Evolutionary conservation across 2,329 filamentous ascomycete species (phyloP).

Genomic region (Neodidymelliopsis sp.): DNA sequence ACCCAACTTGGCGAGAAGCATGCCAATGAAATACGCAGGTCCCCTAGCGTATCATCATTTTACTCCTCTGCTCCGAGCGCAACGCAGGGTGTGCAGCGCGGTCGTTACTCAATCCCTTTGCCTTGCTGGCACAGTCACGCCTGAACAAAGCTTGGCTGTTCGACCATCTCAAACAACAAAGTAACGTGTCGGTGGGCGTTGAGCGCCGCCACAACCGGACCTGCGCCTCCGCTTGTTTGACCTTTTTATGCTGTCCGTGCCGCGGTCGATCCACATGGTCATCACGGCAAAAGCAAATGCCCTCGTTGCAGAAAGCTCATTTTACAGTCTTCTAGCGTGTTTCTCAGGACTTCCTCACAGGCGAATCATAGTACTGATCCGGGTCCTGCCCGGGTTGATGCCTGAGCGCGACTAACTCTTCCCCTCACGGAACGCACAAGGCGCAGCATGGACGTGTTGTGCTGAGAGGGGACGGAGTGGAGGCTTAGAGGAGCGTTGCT

Average conservation of each 20-base stretch:
- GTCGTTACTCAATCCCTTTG: background rate
- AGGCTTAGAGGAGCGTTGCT: no score
- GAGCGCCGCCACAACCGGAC: conserved; percentile 17
- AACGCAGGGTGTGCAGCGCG: background rate
- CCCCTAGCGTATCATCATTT: conserved; percentile 8
- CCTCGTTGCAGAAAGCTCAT: conserved; percentile 10
- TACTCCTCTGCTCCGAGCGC: conserved; percentile 4
- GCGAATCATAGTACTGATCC: conserved; percentile 18
- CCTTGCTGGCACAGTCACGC: background rate
- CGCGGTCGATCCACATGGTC: background rate
- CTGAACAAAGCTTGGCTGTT: conserved; percentile 15
- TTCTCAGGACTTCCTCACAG: conserved; percentile 9
- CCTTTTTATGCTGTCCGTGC: conserved; percentile 7
- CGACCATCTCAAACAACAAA: conserved; percentile 3
- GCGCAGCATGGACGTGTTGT: conserved; percentile 3
- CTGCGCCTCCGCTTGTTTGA: background rate
- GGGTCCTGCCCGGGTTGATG: conserved; percentile 4
- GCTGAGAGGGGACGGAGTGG: background rate
- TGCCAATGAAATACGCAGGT: conserved; percentile 4
- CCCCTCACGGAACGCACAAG: background rate
- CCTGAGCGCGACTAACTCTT: conserved; percentile 7
- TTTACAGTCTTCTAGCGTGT: conserved; percentile 22
- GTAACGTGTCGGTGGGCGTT: background rate
- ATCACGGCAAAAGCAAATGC: conserved; percentile 5
- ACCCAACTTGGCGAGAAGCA: conserved; percentile 10